Evolutionary conservation across 257 asterid genomes (phyloP), one percentile per base, ranked within the genome.

Genomic region (Gentiana macrophylla): DNA sequence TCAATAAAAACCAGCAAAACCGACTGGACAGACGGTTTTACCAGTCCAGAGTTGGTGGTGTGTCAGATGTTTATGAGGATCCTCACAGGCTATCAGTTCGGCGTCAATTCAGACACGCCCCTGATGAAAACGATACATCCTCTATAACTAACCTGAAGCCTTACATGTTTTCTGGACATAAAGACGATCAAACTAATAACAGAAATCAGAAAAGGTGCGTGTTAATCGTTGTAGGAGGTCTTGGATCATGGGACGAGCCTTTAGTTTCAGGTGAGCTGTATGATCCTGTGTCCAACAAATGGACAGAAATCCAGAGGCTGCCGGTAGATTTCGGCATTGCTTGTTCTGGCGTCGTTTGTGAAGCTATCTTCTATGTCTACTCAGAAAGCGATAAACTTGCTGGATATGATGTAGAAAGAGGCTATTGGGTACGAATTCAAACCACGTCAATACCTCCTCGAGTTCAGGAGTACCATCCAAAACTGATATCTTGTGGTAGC

Each of bases 61-160:
- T 65, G 6, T 81, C 89, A 2, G 94, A 92, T 63, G 97, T 92
- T 38, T 92, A 92, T 6, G 97, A 92, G 72, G 98, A 92, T 73
- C 98, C 98, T 49, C 98, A 92, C 66, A 75, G 98, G 50, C 93
- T 85, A 4, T 92, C 97, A 0, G 83, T 88, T 8, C 71, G 97
- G 63, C 85, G 97, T 33, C 94, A 83, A 50, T 73, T 74, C 6
- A 72, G 85, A 57, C 74, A 69, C 54, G 79, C 95, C 45, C 75
- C 68, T 4, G 94, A 90, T 36, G 98, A 78, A 58, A 87, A 77
- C 10, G 94, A 81, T 10, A 57, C 59, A 61, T 72, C 87, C 46
- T 50, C 62, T 10, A 38, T 68, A 12, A 75, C 86, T 44, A 73
- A 49, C 8, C 43, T 33, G 56, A 83, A 74, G 52, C 77, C 73